A percentile compares a stretch with the other conserved stretches of the same genome.
Evolutionary conservation across 202 grass and related monocot genomes (phyloP).

Genomic region (Elaeis oleifera): DNA sequence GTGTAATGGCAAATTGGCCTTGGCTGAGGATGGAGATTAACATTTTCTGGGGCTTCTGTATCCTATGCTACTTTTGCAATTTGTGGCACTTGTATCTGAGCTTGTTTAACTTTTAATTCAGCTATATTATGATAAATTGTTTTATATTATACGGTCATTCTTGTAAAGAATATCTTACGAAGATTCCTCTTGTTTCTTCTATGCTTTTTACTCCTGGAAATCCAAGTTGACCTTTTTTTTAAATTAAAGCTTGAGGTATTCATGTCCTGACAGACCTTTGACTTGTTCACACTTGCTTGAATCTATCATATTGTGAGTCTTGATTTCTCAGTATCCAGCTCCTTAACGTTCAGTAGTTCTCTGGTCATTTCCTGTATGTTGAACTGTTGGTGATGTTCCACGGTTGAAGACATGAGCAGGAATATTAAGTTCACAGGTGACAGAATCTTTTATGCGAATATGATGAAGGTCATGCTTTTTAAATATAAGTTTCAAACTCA

Average conservation of each 20-base stretch:
- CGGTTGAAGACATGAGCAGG: slow-evolving; percentile 27
- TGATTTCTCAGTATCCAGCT: slow-evolving; percentile 10
- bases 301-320: no score
- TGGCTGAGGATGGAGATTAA: slow-evolving; percentile 35
- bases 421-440: slow-evolving; percentile 58
- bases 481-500: no score
- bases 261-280: no score
- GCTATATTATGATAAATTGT: neutral
- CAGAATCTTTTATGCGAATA: slow-evolving; percentile 27
- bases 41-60: slow-evolving; percentile 53
- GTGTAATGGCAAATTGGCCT: slow-evolving; percentile 16
- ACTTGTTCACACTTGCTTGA: no score
- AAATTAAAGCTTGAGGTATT: no score
- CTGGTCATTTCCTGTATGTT: slow-evolving; percentile 23
- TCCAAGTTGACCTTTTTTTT: no score
- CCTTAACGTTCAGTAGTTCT: slow-evolving; percentile 64
- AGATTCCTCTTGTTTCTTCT: neutral
- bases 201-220: neutral
- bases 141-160: slow-evolving; percentile 16
- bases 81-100: slow-evolving; percentile 18
- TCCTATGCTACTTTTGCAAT: slow-evolving; percentile 41
- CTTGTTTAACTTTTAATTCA: slow-evolving; percentile 8
- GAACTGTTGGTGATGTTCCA: slow-evolving; percentile 33
- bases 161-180: slow-evolving; percentile 2
- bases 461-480: slow-evolving; percentile 6